Conservation (phyloP, 805 yeast species). For the Clavispora fructus region DNA sequence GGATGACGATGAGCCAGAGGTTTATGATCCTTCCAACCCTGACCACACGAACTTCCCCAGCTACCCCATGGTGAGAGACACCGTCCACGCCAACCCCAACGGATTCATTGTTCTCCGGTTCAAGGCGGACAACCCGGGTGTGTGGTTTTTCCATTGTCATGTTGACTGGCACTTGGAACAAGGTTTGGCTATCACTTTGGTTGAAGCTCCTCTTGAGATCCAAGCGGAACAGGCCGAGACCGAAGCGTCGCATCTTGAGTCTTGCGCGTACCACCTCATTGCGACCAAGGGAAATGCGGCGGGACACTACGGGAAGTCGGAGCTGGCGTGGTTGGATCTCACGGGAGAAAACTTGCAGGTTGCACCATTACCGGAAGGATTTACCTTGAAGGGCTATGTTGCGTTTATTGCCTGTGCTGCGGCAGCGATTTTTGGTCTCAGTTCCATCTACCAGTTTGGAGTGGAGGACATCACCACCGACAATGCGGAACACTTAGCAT, state of each 20-base stretch:
- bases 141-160: slow-evolving; percentile 94
- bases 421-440: slow-evolving; percentile 56
- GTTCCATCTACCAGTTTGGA: slow-evolving; percentile 58
- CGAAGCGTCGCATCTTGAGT: slow-evolving; percentile 44
- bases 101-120: slow-evolving; percentile 69
- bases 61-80: slow-evolving; percentile 65
- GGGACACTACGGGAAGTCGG: slow-evolving; percentile 41
- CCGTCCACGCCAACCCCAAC: slow-evolving; percentile 60
- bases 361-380: slow-evolving; percentile 61
- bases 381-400: slow-evolving; percentile 63
- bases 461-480: slow-evolving; percentile 54
- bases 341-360: slow-evolving; percentile 58
- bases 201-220: slow-evolving; percentile 63
- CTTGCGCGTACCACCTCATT: slow-evolving; percentile 44
- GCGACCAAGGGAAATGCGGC: slow-evolving; percentile 67
- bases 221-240: slow-evolving; percentile 26
- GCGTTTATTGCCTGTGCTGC: slow-evolving; percentile 53
- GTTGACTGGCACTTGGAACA: slow-evolving; percentile 82
- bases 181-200: slow-evolving; percentile 66
- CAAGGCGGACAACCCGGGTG: slow-evolving; percentile 83
- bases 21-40: slow-evolving; percentile 41
- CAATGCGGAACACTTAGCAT: slow-evolving; percentile 40
- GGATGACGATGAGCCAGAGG: slow-evolving; percentile 50
- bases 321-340: slow-evolving; percentile 49
- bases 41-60: slow-evolving; percentile 45